Evolutionary conservation across 257 asterid genomes (phyloP).

Genomic region (Gentiana dahurica): DNA sequence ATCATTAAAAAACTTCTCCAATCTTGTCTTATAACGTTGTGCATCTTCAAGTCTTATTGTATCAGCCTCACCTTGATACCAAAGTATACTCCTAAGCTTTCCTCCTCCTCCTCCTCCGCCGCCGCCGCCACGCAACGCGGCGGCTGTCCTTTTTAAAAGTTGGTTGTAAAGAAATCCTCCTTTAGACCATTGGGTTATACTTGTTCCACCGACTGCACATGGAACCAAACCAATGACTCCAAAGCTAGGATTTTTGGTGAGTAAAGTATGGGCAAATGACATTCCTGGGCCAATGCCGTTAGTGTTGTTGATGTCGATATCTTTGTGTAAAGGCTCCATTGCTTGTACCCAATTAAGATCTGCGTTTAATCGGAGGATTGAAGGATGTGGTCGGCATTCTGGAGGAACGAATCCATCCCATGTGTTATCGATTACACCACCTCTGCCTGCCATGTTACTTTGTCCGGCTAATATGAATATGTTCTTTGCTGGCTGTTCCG

Average conservation of each 20-base stretch:
- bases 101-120: neutral
- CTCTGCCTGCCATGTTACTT: conserved; percentile 92
- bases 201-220: conserved; percentile 31
- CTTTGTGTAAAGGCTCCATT: conserved; percentile 27
- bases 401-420: conserved; percentile 65
- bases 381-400: conserved; percentile 25
- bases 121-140: conserved; percentile 5
- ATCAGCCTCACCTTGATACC: conserved; percentile 87
- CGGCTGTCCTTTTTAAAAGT: conserved; percentile 14
- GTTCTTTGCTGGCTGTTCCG: conserved; percentile 11
- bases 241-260: conserved; percentile 1
- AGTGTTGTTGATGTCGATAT: conserved; percentile 28
- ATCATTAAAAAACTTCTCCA: conserved; percentile 32
- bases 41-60: conserved; percentile 26
- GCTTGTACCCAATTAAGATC: conserved; percentile 22
- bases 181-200: conserved; percentile 19
- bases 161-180: conserved; percentile 21
- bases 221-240: conserved; percentile 29
- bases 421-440: conserved; percentile 30
- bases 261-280: conserved; percentile 24
- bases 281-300: conserved; percentile 34
- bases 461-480: conserved; percentile 75
- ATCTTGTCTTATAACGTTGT: conserved; percentile 22
- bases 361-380: conserved; percentile 12
- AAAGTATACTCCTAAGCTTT: conserved; percentile 20